Evolutionary conservation across 495 filamentous ascomycete genomes (phyloP).

Genomic region (Massariosphaeria phaeospora): DNA sequence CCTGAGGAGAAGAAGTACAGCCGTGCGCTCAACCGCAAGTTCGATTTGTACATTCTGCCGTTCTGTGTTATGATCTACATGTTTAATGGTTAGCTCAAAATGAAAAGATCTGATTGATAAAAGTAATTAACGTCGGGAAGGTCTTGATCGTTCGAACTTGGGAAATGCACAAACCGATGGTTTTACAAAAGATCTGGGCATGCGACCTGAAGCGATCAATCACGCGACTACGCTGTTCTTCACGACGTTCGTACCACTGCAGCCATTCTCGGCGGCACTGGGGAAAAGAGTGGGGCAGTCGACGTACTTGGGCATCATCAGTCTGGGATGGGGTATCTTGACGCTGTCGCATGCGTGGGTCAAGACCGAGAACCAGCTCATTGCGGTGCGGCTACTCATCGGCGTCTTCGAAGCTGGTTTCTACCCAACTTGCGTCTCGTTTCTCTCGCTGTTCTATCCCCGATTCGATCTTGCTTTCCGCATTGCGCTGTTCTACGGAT

Average conservation of each 20-base stretch:
- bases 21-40: too few relatives aligned
- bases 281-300: neutral
- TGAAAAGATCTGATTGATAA: too few relatives aligned
- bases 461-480: constrained; percentile 36
- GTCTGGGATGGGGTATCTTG: constrained; percentile 11
- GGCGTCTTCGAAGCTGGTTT: constrained; percentile 32
- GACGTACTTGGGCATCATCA: neutral
- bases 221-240: constrained; percentile 30
- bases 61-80: constrained; percentile 42
- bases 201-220: constrained; percentile 29
- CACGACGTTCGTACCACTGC: neutral
- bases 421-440: constrained; percentile 34
- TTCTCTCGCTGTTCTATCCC: constrained; percentile 45
- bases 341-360: constrained; percentile 11
- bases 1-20: too few relatives aligned
- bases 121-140: too few relatives aligned
- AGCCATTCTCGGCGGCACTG: neutral
- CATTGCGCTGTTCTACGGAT: constrained; percentile 34
- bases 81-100: too few relatives aligned
- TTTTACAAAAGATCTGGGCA: constrained; percentile 34
- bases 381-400: neutral
- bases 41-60: constrained; percentile 40
- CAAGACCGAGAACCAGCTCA: constrained; percentile 10
- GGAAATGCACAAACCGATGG: constrained; percentile 44
- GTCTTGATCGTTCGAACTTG: constrained; percentile 45